Evolutionary conservation across 2,329 filamentous ascomycete genomes (phyloP), one percentile per base, ranked within the genome.

Genomic region (Bimuria novae-zelandiae): DNA sequence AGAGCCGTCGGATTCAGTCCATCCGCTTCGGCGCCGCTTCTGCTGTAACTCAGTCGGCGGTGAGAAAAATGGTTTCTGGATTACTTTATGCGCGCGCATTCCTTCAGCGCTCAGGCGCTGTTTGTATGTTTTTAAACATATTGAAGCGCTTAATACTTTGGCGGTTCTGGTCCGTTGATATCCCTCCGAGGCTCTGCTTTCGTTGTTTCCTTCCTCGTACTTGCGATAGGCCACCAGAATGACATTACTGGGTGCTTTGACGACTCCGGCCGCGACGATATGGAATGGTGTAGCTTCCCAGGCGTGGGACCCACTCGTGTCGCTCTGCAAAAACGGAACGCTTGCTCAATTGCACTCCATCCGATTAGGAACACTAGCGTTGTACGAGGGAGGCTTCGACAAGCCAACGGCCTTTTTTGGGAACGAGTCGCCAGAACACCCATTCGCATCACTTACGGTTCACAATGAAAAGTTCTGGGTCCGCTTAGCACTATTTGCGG

Each of bases 401-500:
- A 77, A 75, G 55, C 67, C 74, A 12, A 76, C 73, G 14, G 67
- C 74, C 73, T 80, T 63, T 60, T 81, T 66, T 66, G 72, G 57
- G 62, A 70, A 63, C 32, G 74, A 75, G 50, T 66, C 71, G 6
- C 73, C 73, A 50, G 74, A 69, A 14, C 57, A 67, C 14, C 79
- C 77, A 21, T 75, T 76, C 30, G 79, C 84, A 3, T 81, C 85
- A 60, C 72, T 90, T 29, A 77, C 80, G 11, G 80, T 90, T 7
- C 81, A 83, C 65, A 82, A 83, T 62, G 86, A 89, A 57, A 78
- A 84, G 25, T 89, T 90, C 67, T 90, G 87, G 87, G 80, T 89
- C 64, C 81, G 87, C 35, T 72, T 89, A 46, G 79, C 87, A 40
- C 73, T 90, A 23, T 89, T 89, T 65, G 85, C 84, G 32, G 88